Conservation (phyloP, 176 grass and related monocot genomes). For the Eleusine indica region DNA sequence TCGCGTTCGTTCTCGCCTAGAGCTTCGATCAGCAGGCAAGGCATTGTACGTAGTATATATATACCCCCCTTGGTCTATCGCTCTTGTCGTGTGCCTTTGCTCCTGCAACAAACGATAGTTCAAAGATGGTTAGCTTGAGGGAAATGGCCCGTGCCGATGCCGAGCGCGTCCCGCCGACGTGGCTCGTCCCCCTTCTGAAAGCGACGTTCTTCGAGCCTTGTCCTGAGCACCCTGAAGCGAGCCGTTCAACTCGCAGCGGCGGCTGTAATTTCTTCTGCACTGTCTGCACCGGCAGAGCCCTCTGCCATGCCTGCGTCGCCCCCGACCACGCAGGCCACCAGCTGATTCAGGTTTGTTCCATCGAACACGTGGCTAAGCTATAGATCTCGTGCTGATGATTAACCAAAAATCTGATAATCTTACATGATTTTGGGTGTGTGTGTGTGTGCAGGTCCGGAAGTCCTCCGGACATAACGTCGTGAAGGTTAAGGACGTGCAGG, state of each 20-base stretch:
- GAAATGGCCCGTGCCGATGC: neutral
- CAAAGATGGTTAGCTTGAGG: neutral
- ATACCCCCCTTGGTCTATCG: neutral
- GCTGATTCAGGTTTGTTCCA: neutral
- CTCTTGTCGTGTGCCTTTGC: neutral
- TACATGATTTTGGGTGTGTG: neutral
- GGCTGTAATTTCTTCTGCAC: neutral
- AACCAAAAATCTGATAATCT: neutral
- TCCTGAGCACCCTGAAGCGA: neutral
- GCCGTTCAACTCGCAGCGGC: neutral
- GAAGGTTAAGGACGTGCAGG: neutral
- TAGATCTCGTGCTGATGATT: neutral
- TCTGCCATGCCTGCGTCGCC: conserved; percentile 6
- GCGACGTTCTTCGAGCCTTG: conserved; percentile 26
- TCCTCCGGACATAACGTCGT: neutral
- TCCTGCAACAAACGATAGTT: neutral
- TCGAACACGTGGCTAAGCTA: too few species aligned
- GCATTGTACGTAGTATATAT: neutral
- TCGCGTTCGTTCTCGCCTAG: neutral
- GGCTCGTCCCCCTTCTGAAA: conserved; percentile 15
- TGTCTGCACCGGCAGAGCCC: neutral
- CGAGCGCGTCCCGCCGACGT: neutral
- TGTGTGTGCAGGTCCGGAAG: conserved; percentile 9
- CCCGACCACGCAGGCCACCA: neutral
- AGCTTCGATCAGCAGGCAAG: neutral